Percentiles rank a stretch among this genome's conserved stretches.
Conservation (phyloP, 768 basidiomycete genomes). For the Tulasnella calospora region DNA sequence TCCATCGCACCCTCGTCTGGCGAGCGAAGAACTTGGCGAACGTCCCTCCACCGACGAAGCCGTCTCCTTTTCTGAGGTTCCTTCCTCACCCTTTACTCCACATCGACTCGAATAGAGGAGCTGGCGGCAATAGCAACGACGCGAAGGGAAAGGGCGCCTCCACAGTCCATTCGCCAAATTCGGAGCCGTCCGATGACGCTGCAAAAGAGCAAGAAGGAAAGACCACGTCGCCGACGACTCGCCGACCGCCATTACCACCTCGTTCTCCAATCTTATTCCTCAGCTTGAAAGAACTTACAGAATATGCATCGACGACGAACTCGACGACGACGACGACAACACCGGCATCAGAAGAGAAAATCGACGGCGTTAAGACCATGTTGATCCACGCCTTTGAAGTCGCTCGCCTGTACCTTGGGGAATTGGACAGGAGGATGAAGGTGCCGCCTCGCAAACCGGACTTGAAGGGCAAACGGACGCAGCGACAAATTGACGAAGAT, state of each 20-base stretch:
- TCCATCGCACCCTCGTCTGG: conserved; percentile 16
- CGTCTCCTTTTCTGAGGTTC: conserved; percentile 16
- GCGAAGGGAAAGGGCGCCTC: not conserved
- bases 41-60: not conserved
- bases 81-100: conserved; percentile 19
- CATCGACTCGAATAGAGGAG: not conserved
- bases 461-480: not conserved
- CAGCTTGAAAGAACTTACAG: conserved; percentile 6
- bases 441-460: not conserved
- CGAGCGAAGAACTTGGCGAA: conserved; percentile 11
- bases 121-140: not conserved
- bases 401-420: conserved; percentile 18
- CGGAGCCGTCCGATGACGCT: too few relatives aligned
- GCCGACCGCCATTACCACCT: not conserved
- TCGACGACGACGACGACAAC: not conserved
- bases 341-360: not conserved
- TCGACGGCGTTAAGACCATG: conserved; percentile 11
- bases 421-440: conserved; percentile 13
- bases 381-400: conserved; percentile 24
- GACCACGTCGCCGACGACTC: not conserved
- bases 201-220: not conserved
- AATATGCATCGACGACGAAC: not conserved
- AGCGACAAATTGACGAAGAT: not conserved
- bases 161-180: not conserved
- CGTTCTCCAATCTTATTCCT: conserved; percentile 9